Evolutionary conservation across 495 filamentous ascomycete genomes (phyloP), one percentile per base, ranked within the genome.

Genomic region (Annulohypoxylon bovei): DNA sequence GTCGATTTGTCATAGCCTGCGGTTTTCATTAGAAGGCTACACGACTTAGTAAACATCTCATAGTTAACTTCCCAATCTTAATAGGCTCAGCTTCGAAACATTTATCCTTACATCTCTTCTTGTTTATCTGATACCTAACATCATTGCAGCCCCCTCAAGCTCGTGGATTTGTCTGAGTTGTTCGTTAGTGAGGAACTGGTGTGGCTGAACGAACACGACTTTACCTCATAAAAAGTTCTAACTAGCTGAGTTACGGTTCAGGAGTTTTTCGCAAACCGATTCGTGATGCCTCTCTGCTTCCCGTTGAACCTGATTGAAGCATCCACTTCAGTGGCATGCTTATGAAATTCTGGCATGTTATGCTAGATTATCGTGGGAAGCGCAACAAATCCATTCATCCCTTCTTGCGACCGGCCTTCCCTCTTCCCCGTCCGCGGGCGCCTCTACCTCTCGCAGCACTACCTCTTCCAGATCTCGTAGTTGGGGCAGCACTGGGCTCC

Each of bases 351-450:
- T 2, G 39, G 3, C 1, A 4, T 4, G 39, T 2, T 8, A 20
- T 9, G n/a, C 3, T 18, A 8, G 4, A 20, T 44, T 44, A 8
- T 44, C 16, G 16, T 44, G 7, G 20, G n/a, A 53, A 53, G 28
- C 6, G 23, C 18, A 53, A 18, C 28, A 7, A 39, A n/a, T 2
- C 27, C 14, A n/a, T 22, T 75, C 61, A 76, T 14, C 67, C 62
- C 58, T 71, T 75, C 57, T 77, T 77, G 1, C 75, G 56, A 2
- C 75, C 69, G 1, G 66, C 72, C 39, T 75, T 77, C 3, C 62
- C 72, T 35, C 75, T 67, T 2, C 72, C 75, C 2, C 75, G 66
- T 1, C 75, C 75, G 1, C 72, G 67, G 3, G 61, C 65, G 12
- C 69, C 65, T n/a, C 75, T 60, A 1, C 72, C 66, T 12, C 69